phyloP scores from a whole-genome alignment of 2,329 filamentous ascomycete genomes.

The Xylaria sp. region DNA sequence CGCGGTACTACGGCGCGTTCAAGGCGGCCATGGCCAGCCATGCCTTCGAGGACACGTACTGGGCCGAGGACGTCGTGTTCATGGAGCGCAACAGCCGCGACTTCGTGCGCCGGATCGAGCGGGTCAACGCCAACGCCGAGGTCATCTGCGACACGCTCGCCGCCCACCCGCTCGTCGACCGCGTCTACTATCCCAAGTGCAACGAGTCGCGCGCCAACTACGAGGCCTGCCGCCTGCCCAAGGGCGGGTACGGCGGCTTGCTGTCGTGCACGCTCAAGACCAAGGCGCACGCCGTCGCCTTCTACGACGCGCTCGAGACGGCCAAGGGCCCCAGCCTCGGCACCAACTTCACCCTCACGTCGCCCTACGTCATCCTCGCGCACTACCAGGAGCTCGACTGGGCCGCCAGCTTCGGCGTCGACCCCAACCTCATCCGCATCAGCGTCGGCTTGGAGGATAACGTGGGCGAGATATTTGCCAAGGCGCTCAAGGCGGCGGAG shows the following conservation, averaged over 20 bases:
- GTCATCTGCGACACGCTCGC: conserved; percentile 76
- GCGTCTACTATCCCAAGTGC: conserved; percentile 86
- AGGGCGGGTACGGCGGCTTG: conserved; percentile 87
- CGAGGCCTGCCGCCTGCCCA: conserved; percentile 74
- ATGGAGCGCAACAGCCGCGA: conserved; percentile 96
- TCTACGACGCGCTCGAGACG: conserved; percentile 85
- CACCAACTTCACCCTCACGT: conserved; percentile 94
- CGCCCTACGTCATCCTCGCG: conserved; percentile 88
- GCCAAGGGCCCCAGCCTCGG: conserved; percentile 94
- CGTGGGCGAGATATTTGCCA: conserved; percentile 67
- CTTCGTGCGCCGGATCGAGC: conserved; percentile 80
- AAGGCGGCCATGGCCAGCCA: conserved; percentile 64
- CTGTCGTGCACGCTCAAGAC: conserved; percentile 82
- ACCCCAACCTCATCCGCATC: conserved; percentile 79
- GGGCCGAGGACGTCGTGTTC: conserved; percentile 92
- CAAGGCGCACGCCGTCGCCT: conserved; percentile 72
- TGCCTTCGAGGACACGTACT: conserved; percentile 87
- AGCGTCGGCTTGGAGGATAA: conserved; percentile 87
- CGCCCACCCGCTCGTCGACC: conserved; percentile 68
- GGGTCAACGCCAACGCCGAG: conserved; percentile 86
- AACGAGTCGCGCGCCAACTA: conserved; percentile 73
- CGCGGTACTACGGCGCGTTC: conserved; percentile 72
- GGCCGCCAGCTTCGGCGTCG: conserved; percentile 81
- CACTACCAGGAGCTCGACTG: conserved; percentile 94
- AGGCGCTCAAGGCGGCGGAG: conserved; percentile 69